These are phyloP conservation scores for Elaeis oleifera DNA, from an alignment of 202 grass and related monocot species.

Conservation along the genomic window DNA sequence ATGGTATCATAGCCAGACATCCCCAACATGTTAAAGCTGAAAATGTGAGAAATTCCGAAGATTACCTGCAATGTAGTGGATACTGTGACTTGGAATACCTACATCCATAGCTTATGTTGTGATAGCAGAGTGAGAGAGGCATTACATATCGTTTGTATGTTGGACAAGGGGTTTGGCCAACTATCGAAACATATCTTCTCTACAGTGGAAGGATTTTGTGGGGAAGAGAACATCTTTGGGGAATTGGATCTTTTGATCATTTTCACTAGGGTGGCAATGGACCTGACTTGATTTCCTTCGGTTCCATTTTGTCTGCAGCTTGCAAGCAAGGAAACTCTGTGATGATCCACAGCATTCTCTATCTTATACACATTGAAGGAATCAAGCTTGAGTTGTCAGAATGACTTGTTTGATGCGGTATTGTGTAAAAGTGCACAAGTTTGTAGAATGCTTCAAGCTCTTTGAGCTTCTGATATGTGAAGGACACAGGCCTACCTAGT, in stretches of 20 bases:
- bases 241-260: constrained; percentile 22
- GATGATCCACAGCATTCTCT: constrained; percentile 22
- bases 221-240: constrained; percentile 20
- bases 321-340: constrained; percentile 24
- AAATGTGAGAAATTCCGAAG: constrained; percentile 12
- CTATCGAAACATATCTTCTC: constrained; percentile 29
- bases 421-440: constrained; percentile 4
- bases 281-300: constrained; percentile 26
- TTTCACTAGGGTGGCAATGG: constrained; percentile 12
- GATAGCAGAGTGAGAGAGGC: constrained; percentile 13
- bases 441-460: constrained; percentile 16
- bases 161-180: constrained; percentile 21
- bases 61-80: constrained; percentile 10
- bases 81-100: constrained; percentile 28
- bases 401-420: constrained; percentile 33
- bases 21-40: constrained; percentile 11
- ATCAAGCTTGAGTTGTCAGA: constrained; percentile 21
- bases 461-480: constrained; percentile 16
- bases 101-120: constrained; percentile 34
- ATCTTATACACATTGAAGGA: constrained; percentile 21
- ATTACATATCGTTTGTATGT: constrained; percentile 13
- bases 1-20: too few relatives aligned
- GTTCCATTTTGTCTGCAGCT: constrained; percentile 24
- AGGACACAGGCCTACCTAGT: constrained; percentile 2
- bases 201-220: constrained; percentile 28